Conservation (phyloP, 192 early-diverging fungal genomes). For the Coemansia sp. region DNA sequence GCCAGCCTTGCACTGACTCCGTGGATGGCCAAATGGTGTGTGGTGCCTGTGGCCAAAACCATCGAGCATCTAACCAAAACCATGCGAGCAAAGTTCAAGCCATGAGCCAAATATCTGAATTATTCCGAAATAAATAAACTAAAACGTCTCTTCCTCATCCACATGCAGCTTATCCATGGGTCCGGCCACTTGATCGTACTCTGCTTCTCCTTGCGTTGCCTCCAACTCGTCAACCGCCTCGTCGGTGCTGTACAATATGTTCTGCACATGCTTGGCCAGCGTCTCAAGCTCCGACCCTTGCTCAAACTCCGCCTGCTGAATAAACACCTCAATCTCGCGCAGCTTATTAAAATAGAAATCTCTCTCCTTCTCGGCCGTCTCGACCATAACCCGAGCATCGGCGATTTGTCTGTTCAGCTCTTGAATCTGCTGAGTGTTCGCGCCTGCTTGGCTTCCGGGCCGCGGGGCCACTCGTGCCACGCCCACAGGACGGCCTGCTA, state of each 20-base stretch:
- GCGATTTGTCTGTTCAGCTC: slow-evolving; percentile 76
- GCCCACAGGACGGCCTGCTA: slow-evolving; percentile 3
- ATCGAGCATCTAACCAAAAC: not conserved
- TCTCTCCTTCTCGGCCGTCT: slow-evolving; percentile 92
- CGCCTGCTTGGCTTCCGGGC: slow-evolving; percentile 21
- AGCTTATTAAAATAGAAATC: slow-evolving; percentile 97
- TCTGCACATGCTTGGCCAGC: slow-evolving; percentile 76
- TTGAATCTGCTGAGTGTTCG: slow-evolving; percentile 60
- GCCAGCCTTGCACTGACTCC: slow-evolving; percentile 42
- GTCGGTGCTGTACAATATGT: slow-evolving; percentile 90
- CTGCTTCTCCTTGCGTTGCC: slow-evolving; percentile 1
- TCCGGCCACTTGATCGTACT: slow-evolving; percentile 17
- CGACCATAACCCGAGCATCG: slow-evolving; percentile 83
- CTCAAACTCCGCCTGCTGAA: slow-evolving; percentile 73
- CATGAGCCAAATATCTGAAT: not conserved
- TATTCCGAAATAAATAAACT: slow-evolving; percentile 1
- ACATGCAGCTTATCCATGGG: slow-evolving; percentile 37
- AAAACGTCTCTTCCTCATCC: slow-evolving; percentile 50
- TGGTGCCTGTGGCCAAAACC: slow-evolving; percentile 24
- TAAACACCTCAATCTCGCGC: slow-evolving; percentile 89
- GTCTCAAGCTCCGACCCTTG: slow-evolving; percentile 54
- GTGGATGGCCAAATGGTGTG: slow-evolving; percentile 18
- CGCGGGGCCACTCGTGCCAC: slow-evolving; percentile 8
- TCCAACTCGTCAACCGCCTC: slow-evolving; percentile 36
- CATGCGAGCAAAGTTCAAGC: not conserved